phyloP scores from a whole-genome alignment of 495 filamentous ascomycete genomes.

The Penicillium canescens region DNA sequence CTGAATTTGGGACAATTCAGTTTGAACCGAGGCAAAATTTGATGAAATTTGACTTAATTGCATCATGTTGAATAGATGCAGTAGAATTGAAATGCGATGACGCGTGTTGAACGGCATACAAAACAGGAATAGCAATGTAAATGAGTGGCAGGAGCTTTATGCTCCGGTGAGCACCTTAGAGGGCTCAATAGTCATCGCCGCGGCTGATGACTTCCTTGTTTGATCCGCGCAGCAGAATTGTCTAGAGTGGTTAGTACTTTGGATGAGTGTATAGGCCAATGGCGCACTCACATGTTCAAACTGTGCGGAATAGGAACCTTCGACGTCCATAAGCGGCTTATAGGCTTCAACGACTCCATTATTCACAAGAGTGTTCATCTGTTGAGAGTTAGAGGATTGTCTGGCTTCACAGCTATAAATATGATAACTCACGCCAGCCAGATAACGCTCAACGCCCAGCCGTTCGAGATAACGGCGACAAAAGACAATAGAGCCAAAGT shows the following conservation, averaged over 20 bases:
- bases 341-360: conserved; percentile 57
- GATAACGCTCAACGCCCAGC: conserved; percentile 60
- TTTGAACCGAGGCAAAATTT: too few species aligned
- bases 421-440: conserved; percentile 51
- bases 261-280: not conserved
- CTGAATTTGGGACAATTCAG: too few species aligned
- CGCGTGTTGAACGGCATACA: too few species aligned
- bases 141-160: too few species aligned
- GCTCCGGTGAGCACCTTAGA: too few species aligned
- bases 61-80: too few species aligned
- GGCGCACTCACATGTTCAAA: conserved; percentile 57
- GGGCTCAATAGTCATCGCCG: conserved; percentile 47
- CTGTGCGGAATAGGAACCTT: conserved; percentile 59
- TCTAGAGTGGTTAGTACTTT: conserved; percentile 23
- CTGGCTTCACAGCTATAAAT: not conserved
- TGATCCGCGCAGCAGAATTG: conserved; percentile 44
- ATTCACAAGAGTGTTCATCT: conserved; percentile 54
- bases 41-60: too few species aligned
- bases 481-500: conserved; percentile 64
- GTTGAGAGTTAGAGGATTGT: not conserved
- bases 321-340: conserved; percentile 52
- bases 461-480: conserved; percentile 64
- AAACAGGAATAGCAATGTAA: too few species aligned
- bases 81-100: too few species aligned
- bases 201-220: conserved; percentile 53